phyloP scores from a whole-genome alignment of 2,329 filamentous ascomycete genomes.

The Aspergillus brasiliensis region DNA sequence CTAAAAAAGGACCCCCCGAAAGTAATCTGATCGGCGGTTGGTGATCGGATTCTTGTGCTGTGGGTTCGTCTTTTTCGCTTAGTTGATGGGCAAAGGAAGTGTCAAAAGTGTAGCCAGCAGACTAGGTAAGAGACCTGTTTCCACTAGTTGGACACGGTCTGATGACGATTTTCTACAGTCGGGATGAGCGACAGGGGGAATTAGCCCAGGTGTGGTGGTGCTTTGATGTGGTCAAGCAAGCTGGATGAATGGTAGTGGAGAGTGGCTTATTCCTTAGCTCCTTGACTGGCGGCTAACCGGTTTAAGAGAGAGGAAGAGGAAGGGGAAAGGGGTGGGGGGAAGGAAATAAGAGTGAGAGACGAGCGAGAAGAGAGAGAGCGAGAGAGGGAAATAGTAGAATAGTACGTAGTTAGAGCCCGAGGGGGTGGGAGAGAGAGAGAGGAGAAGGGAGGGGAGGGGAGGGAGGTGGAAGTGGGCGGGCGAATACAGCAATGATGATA shows the following conservation, averaged over 20 bases:
- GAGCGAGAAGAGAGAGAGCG: too few species aligned
- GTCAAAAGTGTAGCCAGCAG: background rate
- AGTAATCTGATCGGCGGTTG: slow-evolving; percentile 4
- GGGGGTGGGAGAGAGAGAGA: background rate
- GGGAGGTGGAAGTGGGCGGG: background rate
- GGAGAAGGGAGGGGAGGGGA: background rate
- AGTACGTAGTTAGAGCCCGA: background rate
- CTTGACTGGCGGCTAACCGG: slow-evolving; percentile 14
- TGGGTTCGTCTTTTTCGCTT: slow-evolving; percentile 1
- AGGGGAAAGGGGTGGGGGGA: slow-evolving; percentile 1
- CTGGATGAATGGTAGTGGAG: slow-evolving; percentile 8
- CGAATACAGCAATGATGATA: background rate
- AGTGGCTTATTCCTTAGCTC: slow-evolving; percentile 11
- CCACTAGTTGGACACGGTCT: background rate
- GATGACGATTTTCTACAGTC: background rate
- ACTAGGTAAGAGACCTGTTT: background rate
- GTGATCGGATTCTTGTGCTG: background rate
- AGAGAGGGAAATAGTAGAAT: too few species aligned
- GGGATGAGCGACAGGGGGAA: background rate
- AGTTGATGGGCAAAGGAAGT: background rate
- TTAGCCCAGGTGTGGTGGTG: background rate
- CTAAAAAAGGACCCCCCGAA: background rate
- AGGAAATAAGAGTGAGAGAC: background rate
- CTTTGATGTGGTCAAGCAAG: background rate
- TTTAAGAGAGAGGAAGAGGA: slow-evolving; percentile 10